A percentile compares a stretch with the other conserved stretches of the same genome.
phyloP scores from a whole-genome alignment of 306 rosid species.

The Malus orientalis region DNA sequence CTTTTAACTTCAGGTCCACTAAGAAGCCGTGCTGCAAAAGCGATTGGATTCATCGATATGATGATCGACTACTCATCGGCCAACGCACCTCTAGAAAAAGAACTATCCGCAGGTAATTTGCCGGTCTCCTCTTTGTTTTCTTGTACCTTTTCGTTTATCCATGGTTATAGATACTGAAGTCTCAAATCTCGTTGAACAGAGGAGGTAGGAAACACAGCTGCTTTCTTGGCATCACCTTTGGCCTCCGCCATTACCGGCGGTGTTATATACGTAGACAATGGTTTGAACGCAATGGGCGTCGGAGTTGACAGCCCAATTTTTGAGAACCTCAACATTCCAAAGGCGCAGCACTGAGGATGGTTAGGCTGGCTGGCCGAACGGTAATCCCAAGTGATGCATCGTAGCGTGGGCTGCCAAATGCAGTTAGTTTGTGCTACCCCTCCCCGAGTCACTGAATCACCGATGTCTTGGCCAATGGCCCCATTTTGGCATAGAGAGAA shows the following conservation, averaged over 20 bases:
- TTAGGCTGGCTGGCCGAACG: background rate
- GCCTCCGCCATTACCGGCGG: conserved; percentile 88
- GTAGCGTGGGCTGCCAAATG: background rate
- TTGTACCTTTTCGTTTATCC: background rate
- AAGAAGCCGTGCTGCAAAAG: conserved; percentile 95
- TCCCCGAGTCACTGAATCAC: background rate
- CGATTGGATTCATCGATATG: conserved; percentile 91
- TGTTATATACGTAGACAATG: conserved; percentile 70
- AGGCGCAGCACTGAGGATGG: conserved; percentile 19
- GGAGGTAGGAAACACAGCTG: conserved; percentile 80
- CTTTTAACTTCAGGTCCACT: conserved; percentile 57
- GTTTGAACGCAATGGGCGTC: conserved; percentile 89
- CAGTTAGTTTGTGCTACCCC: background rate
- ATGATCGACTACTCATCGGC: conserved; percentile 80
- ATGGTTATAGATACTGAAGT: background rate
- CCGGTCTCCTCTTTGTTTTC: background rate
- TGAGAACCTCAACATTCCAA: conserved; percentile 37
- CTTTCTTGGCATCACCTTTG: conserved; percentile 76
- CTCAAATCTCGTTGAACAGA: conserved; percentile 42
- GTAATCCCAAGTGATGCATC: background rate
- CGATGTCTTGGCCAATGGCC: background rate
- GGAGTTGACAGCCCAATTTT: conserved; percentile 65
- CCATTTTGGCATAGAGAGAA: background rate
- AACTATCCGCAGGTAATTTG: conserved; percentile 63
- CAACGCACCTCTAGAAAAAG: conserved; percentile 88